phyloP scores from a whole-genome alignment of 768 basidiomycete species.

The Auriculariales sp. region DNA sequence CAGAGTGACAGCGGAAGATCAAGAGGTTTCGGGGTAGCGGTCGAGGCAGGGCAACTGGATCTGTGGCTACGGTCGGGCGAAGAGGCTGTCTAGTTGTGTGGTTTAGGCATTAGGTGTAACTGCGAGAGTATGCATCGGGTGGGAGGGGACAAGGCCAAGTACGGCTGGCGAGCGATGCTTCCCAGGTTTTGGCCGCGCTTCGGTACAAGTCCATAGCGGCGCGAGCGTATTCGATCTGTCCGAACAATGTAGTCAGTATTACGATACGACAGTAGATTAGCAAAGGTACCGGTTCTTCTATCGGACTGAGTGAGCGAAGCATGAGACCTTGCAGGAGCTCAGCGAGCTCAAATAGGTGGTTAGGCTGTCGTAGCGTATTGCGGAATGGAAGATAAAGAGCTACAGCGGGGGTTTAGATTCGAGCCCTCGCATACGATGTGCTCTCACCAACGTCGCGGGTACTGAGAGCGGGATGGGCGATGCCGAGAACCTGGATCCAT shows the following conservation, averaged over 20 bases:
- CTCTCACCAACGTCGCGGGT: constrained; percentile 34
- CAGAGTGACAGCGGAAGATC: too few relatives aligned
- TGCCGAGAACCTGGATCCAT: constrained; percentile 28
- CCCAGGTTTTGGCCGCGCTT: constrained; percentile 34
- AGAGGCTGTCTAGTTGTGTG: too few relatives aligned
- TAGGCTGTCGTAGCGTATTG: not conserved
- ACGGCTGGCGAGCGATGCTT: constrained; percentile 26
- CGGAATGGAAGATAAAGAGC: constrained; percentile 10
- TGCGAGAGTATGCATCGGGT: constrained; percentile 9
- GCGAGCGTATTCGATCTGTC: constrained; percentile 34
- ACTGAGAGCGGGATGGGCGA: constrained; percentile 34
- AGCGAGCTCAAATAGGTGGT: not conserved
- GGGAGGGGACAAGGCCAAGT: constrained; percentile 39
- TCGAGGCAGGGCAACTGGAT: too few relatives aligned
- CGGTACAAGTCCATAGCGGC: constrained; percentile 40
- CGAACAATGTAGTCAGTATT: not conserved
- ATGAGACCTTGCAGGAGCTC: not conserved
- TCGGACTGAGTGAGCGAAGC: not conserved
- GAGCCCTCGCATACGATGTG: constrained; percentile 31
- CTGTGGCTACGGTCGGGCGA: too few relatives aligned
- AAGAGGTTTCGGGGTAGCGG: too few relatives aligned
- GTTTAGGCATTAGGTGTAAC: not conserved
- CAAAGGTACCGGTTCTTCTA: not conserved
- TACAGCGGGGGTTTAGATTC: constrained; percentile 28
- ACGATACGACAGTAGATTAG: not conserved